Conservation (phyloP, 2,329 filamentous ascomycete genomes). For the Ambrosiella beaveri region DNA sequence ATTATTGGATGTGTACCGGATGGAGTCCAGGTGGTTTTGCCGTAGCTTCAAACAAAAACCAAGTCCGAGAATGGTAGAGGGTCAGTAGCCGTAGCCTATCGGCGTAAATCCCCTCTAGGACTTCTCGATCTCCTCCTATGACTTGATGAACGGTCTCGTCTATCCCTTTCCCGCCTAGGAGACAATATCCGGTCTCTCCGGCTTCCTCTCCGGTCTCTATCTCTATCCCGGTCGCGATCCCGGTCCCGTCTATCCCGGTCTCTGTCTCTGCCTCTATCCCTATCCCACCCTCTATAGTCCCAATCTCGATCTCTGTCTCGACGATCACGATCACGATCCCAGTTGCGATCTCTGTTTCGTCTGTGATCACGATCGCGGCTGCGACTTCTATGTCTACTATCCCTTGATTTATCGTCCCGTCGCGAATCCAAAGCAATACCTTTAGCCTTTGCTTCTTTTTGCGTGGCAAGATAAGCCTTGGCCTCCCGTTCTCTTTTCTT, state of each 20-base stretch:
- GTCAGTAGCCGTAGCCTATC: background rate
- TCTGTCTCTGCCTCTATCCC: conserved; percentile 18
- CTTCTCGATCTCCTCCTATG: background rate
- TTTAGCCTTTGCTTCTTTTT: conserved; percentile 42
- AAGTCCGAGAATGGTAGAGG: background rate
- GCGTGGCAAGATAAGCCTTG: conserved; percentile 44
- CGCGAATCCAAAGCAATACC: conserved; percentile 27
- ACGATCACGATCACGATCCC: conserved; percentile 20
- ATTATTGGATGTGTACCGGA: too few relatives aligned
- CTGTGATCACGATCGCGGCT: background rate
- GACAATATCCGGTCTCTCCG: conserved; percentile 1
- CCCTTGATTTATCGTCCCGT: conserved; percentile 15
- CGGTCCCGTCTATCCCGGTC: conserved; percentile 17
- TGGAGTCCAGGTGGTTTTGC: too few relatives aligned
- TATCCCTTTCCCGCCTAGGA: conserved; percentile 8
- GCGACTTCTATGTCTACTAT: background rate
- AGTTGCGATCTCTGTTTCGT: conserved; percentile 10
- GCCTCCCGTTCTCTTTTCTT: conserved; percentile 46
- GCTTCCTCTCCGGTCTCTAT: conserved; percentile 16
- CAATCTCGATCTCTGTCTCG: conserved; percentile 18
- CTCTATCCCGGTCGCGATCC: conserved; percentile 14
- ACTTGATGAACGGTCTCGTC: conserved; percentile 6
- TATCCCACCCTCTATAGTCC: conserved; percentile 17
- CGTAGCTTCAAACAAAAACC: background rate
- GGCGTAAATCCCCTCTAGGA: background rate